phyloP scores from a whole-genome alignment of 768 basidiomycete genomes.

The Termitomyces sp. region DNA sequence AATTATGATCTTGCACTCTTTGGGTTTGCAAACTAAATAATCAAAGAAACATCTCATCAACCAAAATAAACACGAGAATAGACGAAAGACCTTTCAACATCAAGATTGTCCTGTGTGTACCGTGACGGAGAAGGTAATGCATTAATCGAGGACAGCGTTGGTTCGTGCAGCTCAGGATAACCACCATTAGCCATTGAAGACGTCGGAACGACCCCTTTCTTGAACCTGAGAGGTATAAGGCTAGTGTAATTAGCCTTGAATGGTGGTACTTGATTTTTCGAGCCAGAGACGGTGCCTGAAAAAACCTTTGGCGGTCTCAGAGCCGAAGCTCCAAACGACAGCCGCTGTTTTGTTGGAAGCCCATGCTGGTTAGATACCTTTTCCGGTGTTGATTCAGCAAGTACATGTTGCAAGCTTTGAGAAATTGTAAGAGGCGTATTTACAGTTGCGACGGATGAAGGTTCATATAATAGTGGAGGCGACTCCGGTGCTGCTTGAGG shows the following conservation, averaged over 20 bases:
- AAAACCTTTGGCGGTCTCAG: constrained; percentile 17
- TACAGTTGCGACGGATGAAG: neutral
- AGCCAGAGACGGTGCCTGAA: neutral
- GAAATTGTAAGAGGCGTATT: neutral
- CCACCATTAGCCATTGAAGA: constrained; percentile 1
- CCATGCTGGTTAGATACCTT: constrained; percentile 23
- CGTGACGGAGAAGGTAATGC: neutral
- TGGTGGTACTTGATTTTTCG: constrained; percentile 6
- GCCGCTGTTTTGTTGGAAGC: constrained; percentile 47
- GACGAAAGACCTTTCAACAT: neutral
- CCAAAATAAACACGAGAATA: neutral
- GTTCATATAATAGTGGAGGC: neutral
- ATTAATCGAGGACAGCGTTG: neutral
- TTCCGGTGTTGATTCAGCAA: constrained; percentile 11
- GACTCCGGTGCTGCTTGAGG: too few species aligned
- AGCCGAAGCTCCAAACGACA: constrained; percentile 34
- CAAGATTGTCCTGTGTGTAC: neutral
- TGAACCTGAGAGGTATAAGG: constrained; percentile 31
- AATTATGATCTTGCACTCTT: neutral
- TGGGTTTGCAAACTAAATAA: neutral
- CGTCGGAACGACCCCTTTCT: constrained; percentile 25
- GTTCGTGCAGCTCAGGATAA: neutral
- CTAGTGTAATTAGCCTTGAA: neutral
- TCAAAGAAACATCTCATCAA: neutral
- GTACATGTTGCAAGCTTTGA: constrained; percentile 2